A percentile compares a stretch with the other conserved stretches of the same genome.
Conservation (phyloP, 208 protist species). For the Crithidia fasciculata region DNA sequence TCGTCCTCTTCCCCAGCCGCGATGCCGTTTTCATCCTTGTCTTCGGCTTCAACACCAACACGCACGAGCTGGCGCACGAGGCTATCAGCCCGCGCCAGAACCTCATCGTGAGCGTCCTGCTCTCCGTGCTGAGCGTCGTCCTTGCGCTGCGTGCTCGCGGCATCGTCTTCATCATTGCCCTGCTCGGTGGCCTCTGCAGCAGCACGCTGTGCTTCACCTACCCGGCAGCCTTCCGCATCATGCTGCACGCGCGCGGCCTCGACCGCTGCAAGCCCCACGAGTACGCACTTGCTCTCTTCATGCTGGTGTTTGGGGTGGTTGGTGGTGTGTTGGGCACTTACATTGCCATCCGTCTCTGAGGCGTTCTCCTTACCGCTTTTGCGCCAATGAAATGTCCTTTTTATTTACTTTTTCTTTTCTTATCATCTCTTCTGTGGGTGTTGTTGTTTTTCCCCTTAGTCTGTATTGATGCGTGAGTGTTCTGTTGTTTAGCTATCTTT, state of each 20-base stretch:
- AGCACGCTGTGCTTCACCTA: constrained; percentile 75
- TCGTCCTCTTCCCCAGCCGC: constrained; percentile 77
- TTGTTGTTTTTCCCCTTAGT: constrained; percentile 6
- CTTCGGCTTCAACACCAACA: constrained; percentile 72
- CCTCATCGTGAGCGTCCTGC: constrained; percentile 60
- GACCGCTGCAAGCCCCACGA: constrained; percentile 43
- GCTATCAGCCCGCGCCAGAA: constrained; percentile 53
- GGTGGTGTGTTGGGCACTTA: constrained; percentile 57
- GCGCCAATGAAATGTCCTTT: background rate
- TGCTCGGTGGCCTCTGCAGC: constrained; percentile 74
- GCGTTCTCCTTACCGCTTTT: background rate
- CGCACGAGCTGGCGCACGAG: constrained; percentile 33
- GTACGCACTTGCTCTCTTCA: constrained; percentile 28
- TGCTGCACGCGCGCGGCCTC: constrained; percentile 50
- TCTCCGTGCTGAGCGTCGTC: constrained; percentile 56
- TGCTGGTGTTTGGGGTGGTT: constrained; percentile 67
- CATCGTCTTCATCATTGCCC: constrained; percentile 69
- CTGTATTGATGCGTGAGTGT: background rate
- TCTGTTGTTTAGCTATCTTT: constrained; percentile 8
- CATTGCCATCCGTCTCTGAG: constrained; percentile 39
- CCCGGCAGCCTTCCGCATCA: constrained; percentile 63
- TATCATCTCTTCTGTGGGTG: background rate
- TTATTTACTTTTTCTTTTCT: background rate
- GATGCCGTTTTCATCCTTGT: constrained; percentile 82
- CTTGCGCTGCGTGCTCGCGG: constrained; percentile 55